These are phyloP conservation scores for Ganoderma leucocontextum DNA, from an alignment of 1,284 basidiomycete species.

Conservation along the genomic window DNA sequence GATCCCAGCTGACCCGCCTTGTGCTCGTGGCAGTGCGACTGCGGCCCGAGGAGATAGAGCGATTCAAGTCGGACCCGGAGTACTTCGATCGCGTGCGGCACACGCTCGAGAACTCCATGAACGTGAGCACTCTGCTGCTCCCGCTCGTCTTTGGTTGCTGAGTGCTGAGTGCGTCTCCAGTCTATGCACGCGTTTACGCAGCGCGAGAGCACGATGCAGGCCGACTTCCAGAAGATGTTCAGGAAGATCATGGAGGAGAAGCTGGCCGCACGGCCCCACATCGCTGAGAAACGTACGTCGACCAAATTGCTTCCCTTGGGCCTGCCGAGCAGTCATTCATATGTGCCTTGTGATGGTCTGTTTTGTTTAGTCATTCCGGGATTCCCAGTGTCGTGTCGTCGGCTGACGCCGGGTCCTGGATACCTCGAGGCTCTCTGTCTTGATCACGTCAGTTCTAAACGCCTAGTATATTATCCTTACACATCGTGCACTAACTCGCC, in stretches of 20 bases:
- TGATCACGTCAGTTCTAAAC: conserved; percentile 54
- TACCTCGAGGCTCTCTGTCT: conserved; percentile 69
- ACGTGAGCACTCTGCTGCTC: conserved; percentile 46
- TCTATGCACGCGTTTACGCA: conserved; percentile 54
- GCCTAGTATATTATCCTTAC: background rate
- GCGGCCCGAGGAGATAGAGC: conserved; percentile 59
- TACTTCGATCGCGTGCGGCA: conserved; percentile 59
- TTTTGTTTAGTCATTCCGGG: conserved; percentile 57
- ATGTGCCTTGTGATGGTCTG: background rate
- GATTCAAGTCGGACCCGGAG: conserved; percentile 53
- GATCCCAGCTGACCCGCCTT: too few species aligned
- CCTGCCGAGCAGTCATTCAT: background rate
- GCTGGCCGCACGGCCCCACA: conserved; percentile 63
- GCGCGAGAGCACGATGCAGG: conserved; percentile 51
- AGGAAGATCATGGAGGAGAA: conserved; percentile 57
- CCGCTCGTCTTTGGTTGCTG: background rate
- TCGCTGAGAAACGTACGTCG: conserved; percentile 58
- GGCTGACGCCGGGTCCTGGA: conserved; percentile 70
- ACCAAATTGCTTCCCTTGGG: background rate
- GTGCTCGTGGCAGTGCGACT: conserved; percentile 45
- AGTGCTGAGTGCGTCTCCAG: conserved; percentile 40
- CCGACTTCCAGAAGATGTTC: conserved; percentile 49
- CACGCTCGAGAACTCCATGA: conserved; percentile 59
- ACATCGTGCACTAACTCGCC: background rate
- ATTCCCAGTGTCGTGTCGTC: conserved; percentile 63